These are phyloP conservation scores for Aspergillus puulaauensis DNA, from an alignment of 2,329 filamentous ascomycete genomes.

Conservation along the genomic window DNA sequence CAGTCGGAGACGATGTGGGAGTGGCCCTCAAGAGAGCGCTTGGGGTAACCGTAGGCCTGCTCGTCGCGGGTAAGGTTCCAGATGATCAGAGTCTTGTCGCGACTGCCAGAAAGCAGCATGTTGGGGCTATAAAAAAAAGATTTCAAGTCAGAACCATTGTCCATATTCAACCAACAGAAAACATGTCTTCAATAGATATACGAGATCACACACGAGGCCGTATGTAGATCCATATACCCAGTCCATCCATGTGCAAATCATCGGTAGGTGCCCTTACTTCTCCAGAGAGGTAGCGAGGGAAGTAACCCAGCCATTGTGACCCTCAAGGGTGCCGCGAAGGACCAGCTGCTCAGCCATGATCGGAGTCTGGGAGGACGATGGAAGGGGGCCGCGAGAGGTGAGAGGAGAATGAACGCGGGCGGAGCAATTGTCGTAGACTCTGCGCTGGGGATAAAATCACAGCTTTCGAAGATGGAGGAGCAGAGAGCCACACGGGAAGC, in stretches of 20 bases:
- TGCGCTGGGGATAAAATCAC: slow-evolving; percentile 39
- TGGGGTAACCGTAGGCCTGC: slow-evolving; percentile 96
- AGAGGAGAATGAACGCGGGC: slow-evolving; percentile 37
- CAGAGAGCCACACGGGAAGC: slow-evolving; percentile 26
- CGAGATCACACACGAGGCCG: slow-evolving; percentile 2
- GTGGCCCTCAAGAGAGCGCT: slow-evolving; percentile 97
- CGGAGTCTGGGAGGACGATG: slow-evolving; percentile 38
- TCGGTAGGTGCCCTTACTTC: slow-evolving; percentile 66
- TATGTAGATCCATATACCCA: slow-evolving; percentile 15
- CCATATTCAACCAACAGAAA: slow-evolving; percentile 23
- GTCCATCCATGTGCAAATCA: slow-evolving; percentile 11
- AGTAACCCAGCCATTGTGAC: slow-evolving; percentile 99
- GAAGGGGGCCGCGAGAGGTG: slow-evolving; percentile 38
- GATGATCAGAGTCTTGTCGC: slow-evolving; percentile 99
- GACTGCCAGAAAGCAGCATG: slow-evolving; percentile 96
- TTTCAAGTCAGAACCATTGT: slow-evolving; percentile 36
- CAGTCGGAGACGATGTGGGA: slow-evolving; percentile 99
- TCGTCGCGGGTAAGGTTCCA: slow-evolving; percentile 99
- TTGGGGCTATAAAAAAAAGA: slow-evolving; percentile 68
- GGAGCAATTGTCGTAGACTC: slow-evolving; percentile 43
- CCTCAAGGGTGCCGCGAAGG: slow-evolving; percentile 95
- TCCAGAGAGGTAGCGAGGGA: slow-evolving; percentile 97
- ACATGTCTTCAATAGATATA: slow-evolving; percentile 12
- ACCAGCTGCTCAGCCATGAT: slow-evolving; percentile 90
- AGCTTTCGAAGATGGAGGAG: slow-evolving; percentile 36